Conservation (phyloP, 2,329 filamentous ascomycete species). For the Xylariales sp. region DNA sequence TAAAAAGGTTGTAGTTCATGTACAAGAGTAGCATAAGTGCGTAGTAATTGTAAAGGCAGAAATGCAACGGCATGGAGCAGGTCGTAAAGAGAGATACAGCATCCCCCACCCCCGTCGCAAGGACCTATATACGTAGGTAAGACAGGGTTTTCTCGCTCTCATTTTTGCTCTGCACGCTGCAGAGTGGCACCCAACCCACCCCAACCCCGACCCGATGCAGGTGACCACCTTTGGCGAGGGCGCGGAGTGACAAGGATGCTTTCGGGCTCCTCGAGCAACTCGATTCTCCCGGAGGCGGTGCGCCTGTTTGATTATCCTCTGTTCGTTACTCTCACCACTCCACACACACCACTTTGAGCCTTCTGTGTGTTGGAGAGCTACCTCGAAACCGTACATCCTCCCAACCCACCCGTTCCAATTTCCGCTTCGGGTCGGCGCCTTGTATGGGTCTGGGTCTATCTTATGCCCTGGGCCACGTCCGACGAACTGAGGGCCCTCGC, state of each 20-base stretch:
- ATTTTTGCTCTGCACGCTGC: not conserved
- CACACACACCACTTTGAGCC: slow-evolving; percentile 7
- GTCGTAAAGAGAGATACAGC: no score
- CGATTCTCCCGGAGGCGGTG: slow-evolving; percentile 2
- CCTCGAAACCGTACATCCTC: not conserved
- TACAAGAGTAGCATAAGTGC: no score
- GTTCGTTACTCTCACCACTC: slow-evolving; percentile 15
- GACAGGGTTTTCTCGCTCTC: not conserved
- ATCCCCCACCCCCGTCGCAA: no score
- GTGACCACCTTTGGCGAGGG: not conserved
- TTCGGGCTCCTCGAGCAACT: slow-evolving; percentile 13
- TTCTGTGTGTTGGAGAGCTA: not conserved
- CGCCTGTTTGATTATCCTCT: slow-evolving; percentile 5
- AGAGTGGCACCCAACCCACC: not conserved
- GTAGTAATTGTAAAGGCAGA: no score
- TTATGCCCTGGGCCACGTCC: slow-evolving; percentile 5
- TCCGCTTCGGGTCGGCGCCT: slow-evolving; percentile 6
- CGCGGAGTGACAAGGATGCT: slow-evolving; percentile 6
- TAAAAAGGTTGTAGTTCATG: no score
- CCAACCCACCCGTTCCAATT: slow-evolving; percentile 7
- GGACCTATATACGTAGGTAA: no score
- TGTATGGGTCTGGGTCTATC: slow-evolving; percentile 4
- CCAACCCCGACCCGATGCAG: not conserved
- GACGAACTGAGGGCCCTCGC: slow-evolving; percentile 4
- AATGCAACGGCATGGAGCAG: no score